Evolutionary conservation across 1,284 basidiomycete species (phyloP), one percentile per base, ranked within the genome.

Genomic region (Volvariella surrecta): DNA sequence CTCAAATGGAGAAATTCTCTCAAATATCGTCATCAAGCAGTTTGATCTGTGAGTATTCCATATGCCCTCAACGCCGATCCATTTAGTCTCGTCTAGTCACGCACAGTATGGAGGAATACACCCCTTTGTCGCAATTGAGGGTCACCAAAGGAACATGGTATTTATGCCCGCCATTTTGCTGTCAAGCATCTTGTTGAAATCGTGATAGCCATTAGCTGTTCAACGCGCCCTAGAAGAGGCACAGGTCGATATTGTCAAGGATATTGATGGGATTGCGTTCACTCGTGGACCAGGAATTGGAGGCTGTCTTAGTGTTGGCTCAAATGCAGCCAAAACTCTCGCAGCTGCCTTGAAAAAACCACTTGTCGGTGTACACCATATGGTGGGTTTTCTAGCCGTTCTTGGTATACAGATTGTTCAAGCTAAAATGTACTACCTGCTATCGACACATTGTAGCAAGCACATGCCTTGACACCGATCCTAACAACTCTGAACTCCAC

Each of bases 261-360:
- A 89, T 31, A 66, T 97, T 9, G 83, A 94, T 53, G 92, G 88
- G 0, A 74, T 96, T 32, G 93, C 93, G 0, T 94, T 89, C 57
- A 96, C 93, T 0, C 73, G 89, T 52, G 94, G 92, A 7, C 93
- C 94, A 43, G 91, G 89, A 1, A 89, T 94, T 62, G 71, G 71
- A 3, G 86, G 86, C 1, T 93, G 89, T 58, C 70, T 97, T 3
- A 75, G 73, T 21, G 82, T 91, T 3, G 78, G 81, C 39, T 77
- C 81, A 2, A 84, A 83, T 48, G 79, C 89, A 1, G 90, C 90
- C 4, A 89, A 87, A 57, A 77, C 80, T 0, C 66, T 97, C 1
- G 89, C 90, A 0, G 82, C 88, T 0, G 82, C 79, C 0, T 66
- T 79, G 4, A 68, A 73, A 34, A 88, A 90, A 55, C 92, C 91